These are phyloP conservation scores for Suillus weaverae DNA, from an alignment of 768 basidiomycete species.

Conservation along the genomic window DNA sequence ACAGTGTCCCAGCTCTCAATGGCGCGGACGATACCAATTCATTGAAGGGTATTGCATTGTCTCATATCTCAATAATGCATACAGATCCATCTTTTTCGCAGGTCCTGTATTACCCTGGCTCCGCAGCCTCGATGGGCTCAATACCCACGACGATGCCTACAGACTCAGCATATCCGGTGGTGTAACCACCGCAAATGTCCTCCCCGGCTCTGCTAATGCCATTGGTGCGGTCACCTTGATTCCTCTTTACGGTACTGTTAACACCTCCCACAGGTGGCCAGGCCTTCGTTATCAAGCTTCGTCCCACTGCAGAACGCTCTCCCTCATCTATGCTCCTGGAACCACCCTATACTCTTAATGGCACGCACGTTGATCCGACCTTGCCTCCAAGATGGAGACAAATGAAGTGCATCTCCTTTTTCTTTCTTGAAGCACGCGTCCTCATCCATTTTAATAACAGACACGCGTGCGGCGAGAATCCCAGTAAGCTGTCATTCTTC, in stretches of 20 bases:
- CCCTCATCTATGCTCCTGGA: constrained; percentile 84
- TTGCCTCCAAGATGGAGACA: constrained; percentile 69
- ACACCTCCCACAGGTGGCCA: constrained; percentile 64
- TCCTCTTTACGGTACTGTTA: constrained; percentile 5
- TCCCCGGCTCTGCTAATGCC: constrained; percentile 76
- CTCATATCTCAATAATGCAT: neutral
- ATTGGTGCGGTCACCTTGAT: constrained; percentile 52
- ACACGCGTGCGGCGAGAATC: constrained; percentile 67
- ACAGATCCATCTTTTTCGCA: constrained; percentile 9
- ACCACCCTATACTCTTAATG: constrained; percentile 66
- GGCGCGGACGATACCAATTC: constrained; percentile 66
- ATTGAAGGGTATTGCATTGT: constrained; percentile 37
- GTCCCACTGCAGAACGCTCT: constrained; percentile 74
- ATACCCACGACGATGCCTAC: constrained; percentile 81
- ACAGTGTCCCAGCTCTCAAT: constrained; percentile 54
- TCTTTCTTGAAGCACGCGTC: constrained; percentile 3
- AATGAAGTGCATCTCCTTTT: constrained; percentile 58
- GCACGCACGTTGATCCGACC: constrained; percentile 38
- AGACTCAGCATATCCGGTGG: constrained; percentile 80
- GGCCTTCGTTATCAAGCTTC: constrained; percentile 83
- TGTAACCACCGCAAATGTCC: constrained; percentile 79
- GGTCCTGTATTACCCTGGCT: constrained; percentile 75
- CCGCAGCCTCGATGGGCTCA: constrained; percentile 79
- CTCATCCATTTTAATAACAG: constrained; percentile 28
- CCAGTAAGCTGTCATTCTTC: constrained; percentile 29